Conservation (phyloP, 1,284 basidiomycete species). For the Golubevia sp. region DNA sequence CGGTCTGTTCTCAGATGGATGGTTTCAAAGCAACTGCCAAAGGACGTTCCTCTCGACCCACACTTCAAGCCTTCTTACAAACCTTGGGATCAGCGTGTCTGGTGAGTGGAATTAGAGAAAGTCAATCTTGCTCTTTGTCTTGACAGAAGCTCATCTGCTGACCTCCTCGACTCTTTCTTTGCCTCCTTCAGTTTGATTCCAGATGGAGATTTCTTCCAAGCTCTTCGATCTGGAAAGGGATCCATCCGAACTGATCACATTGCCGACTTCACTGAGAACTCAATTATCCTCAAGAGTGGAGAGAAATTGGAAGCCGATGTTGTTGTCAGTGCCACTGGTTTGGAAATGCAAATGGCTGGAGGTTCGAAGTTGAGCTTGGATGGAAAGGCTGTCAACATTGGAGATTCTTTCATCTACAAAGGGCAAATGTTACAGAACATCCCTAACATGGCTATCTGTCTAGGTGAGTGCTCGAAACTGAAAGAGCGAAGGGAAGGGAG, state of each 20-base stretch:
- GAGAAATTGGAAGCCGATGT: slow-evolving; percentile 50
- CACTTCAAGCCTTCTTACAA: slow-evolving; percentile 60
- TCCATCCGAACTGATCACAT: slow-evolving; percentile 58
- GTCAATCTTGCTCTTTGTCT: too few relatives aligned
- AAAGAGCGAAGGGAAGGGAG: not conserved
- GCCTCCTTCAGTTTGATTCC: slow-evolving; percentile 17
- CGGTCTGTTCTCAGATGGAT: slow-evolving; percentile 25
- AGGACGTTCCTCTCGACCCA: slow-evolving; percentile 49
- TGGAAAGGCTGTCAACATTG: slow-evolving; percentile 23
- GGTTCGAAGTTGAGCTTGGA: slow-evolving; percentile 38
- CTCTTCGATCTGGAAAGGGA: slow-evolving; percentile 47
- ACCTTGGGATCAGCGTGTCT: slow-evolving; percentile 61
- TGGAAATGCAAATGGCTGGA: slow-evolving; percentile 50
- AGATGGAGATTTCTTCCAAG: slow-evolving; percentile 58
- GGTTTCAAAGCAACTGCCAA: slow-evolving; percentile 38
- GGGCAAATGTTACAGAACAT: slow-evolving; percentile 55
- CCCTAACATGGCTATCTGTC: slow-evolving; percentile 33
- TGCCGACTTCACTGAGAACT: slow-evolving; percentile 36
- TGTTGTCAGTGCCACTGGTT: slow-evolving; percentile 58
- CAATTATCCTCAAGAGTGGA: slow-evolving; percentile 47
- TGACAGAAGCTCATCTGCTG: too few relatives aligned
- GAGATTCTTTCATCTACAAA: slow-evolving; percentile 44
- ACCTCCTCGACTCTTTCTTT: not conserved
- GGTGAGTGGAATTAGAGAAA: not conserved
- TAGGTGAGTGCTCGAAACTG: not conserved